Evolutionary conservation across 768 basidiomycete species (phyloP), one percentile per base, ranked within the genome.

Genomic region (Austroboletus eburneus): DNA sequence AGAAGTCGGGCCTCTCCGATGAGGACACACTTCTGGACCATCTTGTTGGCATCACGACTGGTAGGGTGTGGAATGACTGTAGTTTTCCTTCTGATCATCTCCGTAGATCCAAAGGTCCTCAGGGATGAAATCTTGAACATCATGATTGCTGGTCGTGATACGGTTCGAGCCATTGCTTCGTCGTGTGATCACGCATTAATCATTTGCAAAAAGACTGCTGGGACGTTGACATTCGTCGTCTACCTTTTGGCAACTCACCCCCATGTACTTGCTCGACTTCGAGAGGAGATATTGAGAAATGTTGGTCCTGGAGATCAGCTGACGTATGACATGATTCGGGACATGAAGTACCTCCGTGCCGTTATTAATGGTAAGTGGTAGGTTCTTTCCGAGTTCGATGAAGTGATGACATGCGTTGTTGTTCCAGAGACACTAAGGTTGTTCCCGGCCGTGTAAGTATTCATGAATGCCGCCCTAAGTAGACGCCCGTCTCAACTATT

Each of bases 281-380:
- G 78, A 3, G 67, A 78, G 42, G 83, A 85, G 62, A 72, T 85
- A 30, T 57, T 80, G 16, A 59, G 63, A 4, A 73, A 72, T 22
- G 71, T 85, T 9, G 80, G 83, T 4, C 66, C 69, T 0, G 63
- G 61, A 2, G 64, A 70, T 2, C 64, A 73, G 8, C 82, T 81
- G 2, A 72, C 74, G 4, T 76, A 73, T 46, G 77, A 79, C 39
- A 72, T 76, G 43, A 75, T 85, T 43, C 70, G 73, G 25, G 75
- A 78, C 8, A 80, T 84, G 78, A 83, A 77, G 56, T 83, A 75
- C 51, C 67, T 84, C 1, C 70, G 81, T 9, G 83, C 83, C 2
- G 78, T 83, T 6, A 76, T 84, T 39, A 83, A 85, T 49, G 82
- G 81, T 79, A 34, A 7, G 57, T 49, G 82, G 81, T 79, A 34